Evolutionary conservation across 148 eudicot genomes (phyloP), one percentile per base, ranked within the genome.

Genomic region (Vaccinium corymbosum): DNA sequence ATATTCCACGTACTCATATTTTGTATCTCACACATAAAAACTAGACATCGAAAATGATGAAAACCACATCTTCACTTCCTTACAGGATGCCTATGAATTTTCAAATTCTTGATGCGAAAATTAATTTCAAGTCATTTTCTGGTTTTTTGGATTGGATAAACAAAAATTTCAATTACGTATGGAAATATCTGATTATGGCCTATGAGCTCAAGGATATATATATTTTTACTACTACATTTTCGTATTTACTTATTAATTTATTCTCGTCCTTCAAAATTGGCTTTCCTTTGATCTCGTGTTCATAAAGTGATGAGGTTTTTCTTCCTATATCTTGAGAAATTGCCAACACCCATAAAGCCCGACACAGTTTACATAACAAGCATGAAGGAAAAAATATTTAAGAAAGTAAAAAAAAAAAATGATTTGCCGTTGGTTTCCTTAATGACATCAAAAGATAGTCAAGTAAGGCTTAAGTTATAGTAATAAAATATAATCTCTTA

Each of bases 261-360:
- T 72, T 72, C 7, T 72, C 2, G 4, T 48, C 79, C 53, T n/a
- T 76, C 32, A 20, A 76, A 49, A 76, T 49, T 76, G 15, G 50
- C 49, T 17, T 76, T 0, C 32, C 32, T 49, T 12, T 19, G 20
- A 14, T 7, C 22, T 77, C 38, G 17, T 77, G 29, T 16, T 50
- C 61, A 52, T 27, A 25, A 22, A 51, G 19, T 77, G 80, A 42
- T 1, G 46, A 77, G 80, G 59, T 52, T 76, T 50, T 76, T n/a
- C 79, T 50, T 29, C 56, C 29, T 76, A n/a, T 7, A 75, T 16
- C 79, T 76, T 50, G 56, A 20, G 79, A 76, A 76, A 49, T 48
- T n/a, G 25, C 11, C 79, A 76, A 49, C 56, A 76, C 16, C 79
- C 79, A 76, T 49, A 32, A 49, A 50, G 77, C 77, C 52, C 77